Percentiles rank a stretch among this genome's conserved stretches.
Evolutionary conservation across 78 protist genomes (phyloP).

Genomic region (Thecamonas trahens): DNA sequence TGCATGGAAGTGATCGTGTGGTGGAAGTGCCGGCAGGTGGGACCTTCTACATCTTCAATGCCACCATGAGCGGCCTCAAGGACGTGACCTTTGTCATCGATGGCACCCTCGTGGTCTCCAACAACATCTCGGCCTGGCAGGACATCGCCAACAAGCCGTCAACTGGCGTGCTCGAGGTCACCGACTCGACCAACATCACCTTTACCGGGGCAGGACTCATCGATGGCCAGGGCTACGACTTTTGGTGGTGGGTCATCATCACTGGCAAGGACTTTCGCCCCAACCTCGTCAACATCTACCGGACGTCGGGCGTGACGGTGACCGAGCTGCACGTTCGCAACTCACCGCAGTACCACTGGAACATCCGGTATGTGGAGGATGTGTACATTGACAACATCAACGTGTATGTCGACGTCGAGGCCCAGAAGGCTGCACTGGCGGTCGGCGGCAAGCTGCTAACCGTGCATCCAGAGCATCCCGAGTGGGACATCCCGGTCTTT

Average conservation of each 20-base stretch:
- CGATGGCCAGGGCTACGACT: slow-evolving; percentile 20
- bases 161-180: neutral
- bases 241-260: neutral
- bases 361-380: neutral
- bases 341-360: slow-evolving; percentile 6
- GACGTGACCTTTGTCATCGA: neutral
- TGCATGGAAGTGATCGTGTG: too few relatives aligned
- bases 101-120: neutral
- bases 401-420: neutral
- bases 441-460: neutral
- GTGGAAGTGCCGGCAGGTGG: neutral
- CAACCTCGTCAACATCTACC: neutral
- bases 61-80: neutral
- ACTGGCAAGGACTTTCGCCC: neutral
- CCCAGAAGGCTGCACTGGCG: neutral
- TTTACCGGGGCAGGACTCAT: neutral
- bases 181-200: neutral
- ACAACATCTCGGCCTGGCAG: neutral
- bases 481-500: neutral
- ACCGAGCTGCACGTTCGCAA: neutral
- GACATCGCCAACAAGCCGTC: neutral
- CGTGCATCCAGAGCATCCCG: too few relatives aligned
- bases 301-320: neutral
- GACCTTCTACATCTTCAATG: neutral
- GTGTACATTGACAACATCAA: neutral